phyloP scores from a whole-genome alignment of 163 green algal genomes.

The Volvox carteri region DNA sequence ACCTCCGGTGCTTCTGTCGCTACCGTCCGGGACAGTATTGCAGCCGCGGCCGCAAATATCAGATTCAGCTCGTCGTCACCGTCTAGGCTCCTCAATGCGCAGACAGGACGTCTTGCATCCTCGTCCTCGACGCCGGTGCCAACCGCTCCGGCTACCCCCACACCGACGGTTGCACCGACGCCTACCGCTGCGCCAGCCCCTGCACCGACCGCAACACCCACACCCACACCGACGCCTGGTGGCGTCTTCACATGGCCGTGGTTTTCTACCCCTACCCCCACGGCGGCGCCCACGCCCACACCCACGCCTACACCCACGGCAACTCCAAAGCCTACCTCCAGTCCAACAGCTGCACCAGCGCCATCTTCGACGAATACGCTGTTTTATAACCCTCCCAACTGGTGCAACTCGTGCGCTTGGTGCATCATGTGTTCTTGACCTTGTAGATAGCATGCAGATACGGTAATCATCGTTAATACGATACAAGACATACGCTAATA shows the following conservation, averaged over 20 bases:
- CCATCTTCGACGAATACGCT: not conserved
- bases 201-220: not conserved
- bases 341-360: not conserved
- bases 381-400: slow-evolving; percentile 28
- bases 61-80: slow-evolving; percentile 61
- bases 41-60: slow-evolving; percentile 41
- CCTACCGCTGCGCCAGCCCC: slow-evolving; percentile 20
- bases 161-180: not conserved
- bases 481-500: too few species aligned
- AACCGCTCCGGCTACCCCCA: not conserved
- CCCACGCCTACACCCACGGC: not conserved
- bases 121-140: not conserved
- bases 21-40: slow-evolving; percentile 47
- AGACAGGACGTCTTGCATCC: slow-evolving; percentile 48
- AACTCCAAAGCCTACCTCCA: not conserved
- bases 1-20: slow-evolving; percentile 54
- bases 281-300: not conserved
- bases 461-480: not conserved
- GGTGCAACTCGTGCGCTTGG: slow-evolving; percentile 56
- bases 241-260: slow-evolving; percentile 5
- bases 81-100: slow-evolving; percentile 62
- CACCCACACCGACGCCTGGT: not conserved
- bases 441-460: not conserved
- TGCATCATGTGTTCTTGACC: slow-evolving; percentile 49
- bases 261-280: not conserved